Evolutionary conservation across 2,329 filamentous ascomycete genomes (phyloP), one percentile per base, ranked within the genome.

Genomic region (Pseudogymnoascus sp.): DNA sequence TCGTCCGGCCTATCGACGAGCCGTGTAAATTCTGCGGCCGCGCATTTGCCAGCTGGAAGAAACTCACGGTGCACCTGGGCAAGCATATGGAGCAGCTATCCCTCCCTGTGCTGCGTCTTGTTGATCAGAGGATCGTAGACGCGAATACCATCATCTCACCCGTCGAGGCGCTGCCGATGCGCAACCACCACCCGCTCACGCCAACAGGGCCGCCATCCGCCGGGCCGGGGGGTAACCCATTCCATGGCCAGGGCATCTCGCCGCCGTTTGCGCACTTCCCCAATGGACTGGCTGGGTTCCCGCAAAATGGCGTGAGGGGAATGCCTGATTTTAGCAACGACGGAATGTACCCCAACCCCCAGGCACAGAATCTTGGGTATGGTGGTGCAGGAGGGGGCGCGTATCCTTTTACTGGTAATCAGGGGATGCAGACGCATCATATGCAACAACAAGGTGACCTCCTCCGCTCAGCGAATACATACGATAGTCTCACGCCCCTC

Each of bases 71-170:
- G n/a, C 92, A 96, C 74, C 75, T 96, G 71, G 91, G 91, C 58
- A 93, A 93, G 73, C 92, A 97, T 72, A 94, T 97, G 91, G 91
- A 96, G 73, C 86, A 91, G 66, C 89, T 96, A 70, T 90, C 89
- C 68, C 82, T 96, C 70, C 91, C 92, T 0, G 83, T 96, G 32
- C 77, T 96, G 61, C 76, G 77, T 14, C 77, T 87, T 2, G 83
- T 86, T 3, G 78, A 78, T 32, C 73, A 74, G 38, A 78, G 74
- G 63, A 76, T 79, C 57, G 74, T 87, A 16, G 77, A 81, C 22
- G 78, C 79, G 6, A 83, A 88, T 66, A 87, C 84, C 20, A 78
- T 87, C 65, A 86, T 89, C 71, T 88, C 85, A 68, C 86, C 86
- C 0, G 78, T 88, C 2, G 84, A 86, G 66, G 34, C 54, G 9